Evolutionary conservation across 306 rosid genomes (phyloP).

Genomic region (Rubus idaeus): DNA sequence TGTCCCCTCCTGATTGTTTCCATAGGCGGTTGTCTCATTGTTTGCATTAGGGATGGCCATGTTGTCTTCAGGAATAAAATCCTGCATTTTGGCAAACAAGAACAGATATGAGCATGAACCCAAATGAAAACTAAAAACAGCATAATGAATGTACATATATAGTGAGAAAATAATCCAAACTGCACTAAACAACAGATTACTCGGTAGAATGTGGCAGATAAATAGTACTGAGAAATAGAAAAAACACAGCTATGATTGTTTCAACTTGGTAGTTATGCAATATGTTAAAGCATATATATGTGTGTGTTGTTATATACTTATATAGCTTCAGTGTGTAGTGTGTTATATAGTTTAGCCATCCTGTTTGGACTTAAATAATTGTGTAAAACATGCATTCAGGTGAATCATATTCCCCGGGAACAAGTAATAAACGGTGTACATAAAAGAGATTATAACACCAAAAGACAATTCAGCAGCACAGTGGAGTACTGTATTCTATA

Average conservation of each 20-base stretch:
- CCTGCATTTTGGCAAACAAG: constrained; percentile 31
- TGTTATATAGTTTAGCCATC: neutral
- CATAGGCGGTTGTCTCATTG: neutral
- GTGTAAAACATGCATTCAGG: too few species aligned
- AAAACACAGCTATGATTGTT: neutral
- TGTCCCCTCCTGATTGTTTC: neutral
- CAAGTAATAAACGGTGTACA: neutral
- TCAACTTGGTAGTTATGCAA: neutral
- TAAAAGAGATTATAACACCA: neutral
- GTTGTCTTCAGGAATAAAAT: constrained; percentile 27
- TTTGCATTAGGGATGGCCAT: constrained; percentile 27
- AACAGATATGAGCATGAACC: neutral
- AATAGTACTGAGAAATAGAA: neutral
- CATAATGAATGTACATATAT: neutral
- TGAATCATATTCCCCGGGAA: too few species aligned
- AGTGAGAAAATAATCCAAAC: neutral
- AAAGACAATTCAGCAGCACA: neutral
- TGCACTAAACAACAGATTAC: neutral
- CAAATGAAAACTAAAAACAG: neutral
- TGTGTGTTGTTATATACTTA: neutral
- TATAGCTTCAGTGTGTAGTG: too few species aligned
- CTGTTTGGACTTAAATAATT: too few species aligned
- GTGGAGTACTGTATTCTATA: neutral
- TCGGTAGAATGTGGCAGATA: neutral
- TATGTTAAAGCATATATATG: neutral